Conservation (phyloP, 2,329 filamentous ascomycete genomes). For the Penicillium olsonii region DNA sequence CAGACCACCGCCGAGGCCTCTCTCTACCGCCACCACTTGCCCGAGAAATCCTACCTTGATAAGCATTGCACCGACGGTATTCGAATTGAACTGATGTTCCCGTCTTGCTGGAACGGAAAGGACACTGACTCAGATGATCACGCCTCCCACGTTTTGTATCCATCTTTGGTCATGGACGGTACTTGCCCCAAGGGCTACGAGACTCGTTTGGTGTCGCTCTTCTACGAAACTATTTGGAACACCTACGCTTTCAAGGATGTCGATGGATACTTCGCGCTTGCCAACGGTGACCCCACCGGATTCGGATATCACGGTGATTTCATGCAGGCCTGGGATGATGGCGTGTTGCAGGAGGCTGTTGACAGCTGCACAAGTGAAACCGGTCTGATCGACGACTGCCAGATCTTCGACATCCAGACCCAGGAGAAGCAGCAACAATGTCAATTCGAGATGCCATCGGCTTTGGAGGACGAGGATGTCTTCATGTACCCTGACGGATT, state of each 20-base stretch:
- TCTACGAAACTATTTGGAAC: conserved; percentile 84
- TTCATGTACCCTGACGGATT: conserved; percentile 58
- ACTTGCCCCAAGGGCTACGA: conserved; percentile 70
- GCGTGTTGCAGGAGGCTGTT: conserved; percentile 71
- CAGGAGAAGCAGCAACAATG: conserved; percentile 60
- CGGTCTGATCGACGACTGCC: conserved; percentile 72
- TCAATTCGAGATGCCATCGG: conserved; percentile 59
- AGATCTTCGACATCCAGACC: conserved; percentile 69
- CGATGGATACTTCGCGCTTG: conserved; percentile 70
- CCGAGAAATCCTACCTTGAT: conserved; percentile 77
- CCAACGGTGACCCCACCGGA: conserved; percentile 76
- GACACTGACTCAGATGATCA: conserved; percentile 57
- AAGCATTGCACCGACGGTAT: conserved; percentile 78
- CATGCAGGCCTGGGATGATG: conserved; percentile 72
- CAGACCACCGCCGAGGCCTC: conserved; percentile 64
- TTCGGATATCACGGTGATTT: conserved; percentile 79
- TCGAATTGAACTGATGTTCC: conserved; percentile 83
- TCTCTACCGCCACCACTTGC: conserved; percentile 78
- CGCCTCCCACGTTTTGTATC: conserved; percentile 73
- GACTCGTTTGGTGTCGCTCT: conserved; percentile 69
- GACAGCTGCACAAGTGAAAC: conserved; percentile 71
- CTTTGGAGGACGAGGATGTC: conserved; percentile 62
- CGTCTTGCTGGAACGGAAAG: conserved; percentile 83
- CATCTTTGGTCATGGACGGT: conserved; percentile 73
- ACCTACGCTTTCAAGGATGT: conserved; percentile 65